These are phyloP conservation scores for Linderniella brevidens DNA, from an alignment of 257 asterid genomes.

Conservation along the genomic window DNA sequence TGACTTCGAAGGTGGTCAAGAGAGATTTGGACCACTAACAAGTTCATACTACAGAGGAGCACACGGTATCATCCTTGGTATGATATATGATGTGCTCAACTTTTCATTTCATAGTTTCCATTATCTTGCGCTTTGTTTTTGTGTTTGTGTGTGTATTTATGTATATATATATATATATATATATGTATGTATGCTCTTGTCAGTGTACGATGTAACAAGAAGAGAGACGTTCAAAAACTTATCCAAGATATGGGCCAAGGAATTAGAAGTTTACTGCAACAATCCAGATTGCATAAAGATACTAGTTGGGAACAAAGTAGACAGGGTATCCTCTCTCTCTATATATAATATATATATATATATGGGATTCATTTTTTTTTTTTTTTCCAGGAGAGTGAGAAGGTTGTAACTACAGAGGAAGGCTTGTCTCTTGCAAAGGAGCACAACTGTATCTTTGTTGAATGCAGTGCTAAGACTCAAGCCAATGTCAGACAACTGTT, in stretches of 20 bases:
- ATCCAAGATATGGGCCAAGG: slow-evolving; percentile 41
- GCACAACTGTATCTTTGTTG: no score
- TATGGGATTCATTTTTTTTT: no score
- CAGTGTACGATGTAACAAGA: slow-evolving; percentile 45
- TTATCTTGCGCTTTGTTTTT: neutral
- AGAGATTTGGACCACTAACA: slow-evolving; percentile 11
- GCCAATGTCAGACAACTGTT: no score
- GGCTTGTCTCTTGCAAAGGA: no score
- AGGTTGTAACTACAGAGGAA: no score
- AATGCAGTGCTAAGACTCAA: no score
- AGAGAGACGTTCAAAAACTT: slow-evolving; percentile 34
- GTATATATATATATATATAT: no score
- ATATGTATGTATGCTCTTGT: neutral
- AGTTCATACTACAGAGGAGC: slow-evolving; percentile 47
- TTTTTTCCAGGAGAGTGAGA: no score
- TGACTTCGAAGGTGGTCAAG: no score
- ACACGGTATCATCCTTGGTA: slow-evolving; percentile 23
- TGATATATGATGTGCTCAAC: neutral
- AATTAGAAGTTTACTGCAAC: slow-evolving; percentile 33
- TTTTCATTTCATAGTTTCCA: neutral
- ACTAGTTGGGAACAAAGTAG: slow-evolving; percentile 51
- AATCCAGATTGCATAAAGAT: slow-evolving; percentile 8
- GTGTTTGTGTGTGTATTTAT: no score
- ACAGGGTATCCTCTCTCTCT: slow-evolving; percentile 15
- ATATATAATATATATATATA: no score